Base-by-base conservation (phyloP, 2,329 filamentous ascomycete species). In the Apiospora sp. region DNA sequence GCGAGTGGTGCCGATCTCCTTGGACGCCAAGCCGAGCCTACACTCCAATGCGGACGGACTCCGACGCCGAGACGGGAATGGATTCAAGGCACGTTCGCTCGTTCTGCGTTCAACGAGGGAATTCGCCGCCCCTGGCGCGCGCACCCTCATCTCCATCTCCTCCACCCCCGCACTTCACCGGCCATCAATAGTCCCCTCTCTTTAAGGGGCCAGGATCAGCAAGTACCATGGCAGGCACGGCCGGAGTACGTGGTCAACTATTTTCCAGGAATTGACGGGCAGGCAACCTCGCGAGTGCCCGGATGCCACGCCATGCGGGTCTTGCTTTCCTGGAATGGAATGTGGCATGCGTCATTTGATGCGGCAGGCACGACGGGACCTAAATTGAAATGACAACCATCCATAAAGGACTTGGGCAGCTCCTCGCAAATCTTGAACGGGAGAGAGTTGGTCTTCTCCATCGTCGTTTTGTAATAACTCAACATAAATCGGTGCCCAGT, bases 261-360 rank as follows among this genome's bases (percentile, higher is more conserved):
- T 41, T 64, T 64, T 41, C 58, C 58, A 64, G 58, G 58, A 64
- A 64, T 64, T 34, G 58, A 64, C 34, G 30, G 51, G 14, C 16
- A 37, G 58, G 22, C 8, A n/a, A 8, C 22, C 58, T 22, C 34
- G 58, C 58, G 58, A 41, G 34, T 64, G 58, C 58, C 34, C 58
- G 34, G 34, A 64, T 64, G 58, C 34, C 58, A 64, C 58, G 58
- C 58, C 14, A 37, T 41, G 58, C 58, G 58, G 58, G 34, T 10
- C 34, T 41, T 41, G 58, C 58, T 34, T 64, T 64, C 58, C 58
- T 41, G 58, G 58, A 41, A n/a, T 64, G 58, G 58, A 41, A 64
- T 64, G 58, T 64, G 34, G 10, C 58, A 61, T 64, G 58, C 58
- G 34, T 64, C 58, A 64, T 64, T 34, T 12, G 10, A 41, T 41